Conservation (phyloP, 768 basidiomycete species). For the Xanthoconium purpureum region DNA sequence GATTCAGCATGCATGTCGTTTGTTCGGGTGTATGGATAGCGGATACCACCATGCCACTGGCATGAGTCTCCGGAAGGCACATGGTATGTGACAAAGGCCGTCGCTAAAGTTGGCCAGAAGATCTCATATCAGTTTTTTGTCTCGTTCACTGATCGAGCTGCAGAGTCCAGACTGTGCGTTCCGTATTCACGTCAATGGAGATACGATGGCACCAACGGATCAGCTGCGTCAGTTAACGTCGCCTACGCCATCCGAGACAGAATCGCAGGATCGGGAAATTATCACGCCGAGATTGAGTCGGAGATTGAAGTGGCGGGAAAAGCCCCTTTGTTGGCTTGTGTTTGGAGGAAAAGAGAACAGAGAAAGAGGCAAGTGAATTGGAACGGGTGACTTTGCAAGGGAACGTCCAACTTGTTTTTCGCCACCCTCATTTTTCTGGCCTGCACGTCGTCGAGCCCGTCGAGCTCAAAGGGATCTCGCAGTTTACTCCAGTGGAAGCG, state of each 20-base stretch:
- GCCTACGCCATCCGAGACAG: no score
- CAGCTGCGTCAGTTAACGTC: no score
- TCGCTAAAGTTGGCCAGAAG: no score
- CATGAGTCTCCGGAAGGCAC: no score
- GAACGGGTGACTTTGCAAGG: slow-evolving; percentile 17
- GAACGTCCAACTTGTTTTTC: slow-evolving; percentile 19
- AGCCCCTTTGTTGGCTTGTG: slow-evolving; percentile 28
- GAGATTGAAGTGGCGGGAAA: slow-evolving; percentile 19
- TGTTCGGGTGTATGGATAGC: no score
- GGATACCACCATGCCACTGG: no score
- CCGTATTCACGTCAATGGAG: no score
- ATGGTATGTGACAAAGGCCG: no score
- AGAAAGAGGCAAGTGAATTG: slow-evolving; percentile 13
- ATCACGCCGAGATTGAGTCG: slow-evolving; percentile 9
- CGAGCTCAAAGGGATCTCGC: slow-evolving; percentile 11
- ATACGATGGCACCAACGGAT: no score
- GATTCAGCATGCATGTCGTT: no score
- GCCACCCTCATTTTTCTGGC: slow-evolving; percentile 1
- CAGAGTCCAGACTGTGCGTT: neutral
- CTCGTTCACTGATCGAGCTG: neutral
- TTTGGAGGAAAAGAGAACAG: slow-evolving; percentile 24
- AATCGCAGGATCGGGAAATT: neutral
- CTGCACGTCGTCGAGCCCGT: slow-evolving; percentile 17
- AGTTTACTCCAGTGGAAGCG: neutral
- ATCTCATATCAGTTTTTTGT: neutral